phyloP scores from a whole-genome alignment of 306 rosid species.

The Quercus rubra region DNA sequence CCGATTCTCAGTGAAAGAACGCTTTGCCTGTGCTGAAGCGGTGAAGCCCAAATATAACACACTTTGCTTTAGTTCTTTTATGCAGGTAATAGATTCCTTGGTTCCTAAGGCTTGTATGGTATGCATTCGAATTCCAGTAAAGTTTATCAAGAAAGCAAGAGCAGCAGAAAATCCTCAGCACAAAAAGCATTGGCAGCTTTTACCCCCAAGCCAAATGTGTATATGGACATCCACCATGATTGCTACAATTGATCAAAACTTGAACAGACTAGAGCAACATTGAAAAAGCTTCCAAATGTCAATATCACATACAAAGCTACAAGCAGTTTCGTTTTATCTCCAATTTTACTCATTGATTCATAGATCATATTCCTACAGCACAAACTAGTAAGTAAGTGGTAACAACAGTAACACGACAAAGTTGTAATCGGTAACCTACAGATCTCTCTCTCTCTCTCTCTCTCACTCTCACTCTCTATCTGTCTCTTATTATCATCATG shows the following conservation, averaged over 20 bases:
- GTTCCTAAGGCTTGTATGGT: too few relatives aligned
- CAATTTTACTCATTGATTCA: slow-evolving; percentile 38
- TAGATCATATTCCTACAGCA: slow-evolving; percentile 55
- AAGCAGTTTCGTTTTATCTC: slow-evolving; percentile 22
- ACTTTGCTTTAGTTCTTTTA: too few relatives aligned
- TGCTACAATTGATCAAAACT: background rate
- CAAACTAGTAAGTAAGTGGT: slow-evolving; percentile 47
- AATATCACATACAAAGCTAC: slow-evolving; percentile 40
- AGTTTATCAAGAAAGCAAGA: too few relatives aligned
- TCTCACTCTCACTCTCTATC: background rate
- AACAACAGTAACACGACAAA: slow-evolving; percentile 37
- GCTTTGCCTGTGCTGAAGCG: too few relatives aligned
- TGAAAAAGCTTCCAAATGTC: slow-evolving; percentile 38
- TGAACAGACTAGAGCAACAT: slow-evolving; percentile 7
- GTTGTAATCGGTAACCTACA: slow-evolving; percentile 21
- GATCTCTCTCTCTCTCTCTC: background rate
- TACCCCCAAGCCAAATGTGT: too few relatives aligned
- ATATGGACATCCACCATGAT: too few relatives aligned
- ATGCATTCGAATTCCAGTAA: too few relatives aligned
- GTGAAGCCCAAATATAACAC: too few relatives aligned
- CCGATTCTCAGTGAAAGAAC: too few relatives aligned
- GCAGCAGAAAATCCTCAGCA: too few relatives aligned
- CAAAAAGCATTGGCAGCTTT: too few relatives aligned
- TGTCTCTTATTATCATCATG: slow-evolving; percentile 25
- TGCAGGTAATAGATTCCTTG: too few relatives aligned